These are phyloP conservation scores for Ilex aquifolium DNA, from an alignment of 257 asterid genomes.

Conservation along the genomic window DNA sequence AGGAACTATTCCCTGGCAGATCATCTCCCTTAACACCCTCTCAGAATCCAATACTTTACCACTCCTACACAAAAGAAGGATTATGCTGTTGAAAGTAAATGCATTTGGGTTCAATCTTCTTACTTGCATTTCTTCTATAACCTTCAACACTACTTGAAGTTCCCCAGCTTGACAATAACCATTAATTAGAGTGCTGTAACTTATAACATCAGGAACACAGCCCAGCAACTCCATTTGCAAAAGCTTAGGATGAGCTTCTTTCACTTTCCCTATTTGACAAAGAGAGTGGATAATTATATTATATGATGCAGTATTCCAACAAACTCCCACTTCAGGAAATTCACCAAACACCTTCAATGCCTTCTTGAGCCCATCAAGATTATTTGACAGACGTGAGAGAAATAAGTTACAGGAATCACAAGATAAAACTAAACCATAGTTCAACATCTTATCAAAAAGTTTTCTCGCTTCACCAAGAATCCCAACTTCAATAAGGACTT, in stretches of 20 bases:
- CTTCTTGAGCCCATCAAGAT: conserved; percentile 36
- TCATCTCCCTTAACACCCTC: conserved; percentile 71
- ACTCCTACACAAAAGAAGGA: conserved; percentile 54
- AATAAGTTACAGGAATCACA: conserved; percentile 69
- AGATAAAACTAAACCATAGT: conserved; percentile 65
- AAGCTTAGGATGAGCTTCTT: conserved; percentile 75
- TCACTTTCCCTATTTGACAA: conserved; percentile 50
- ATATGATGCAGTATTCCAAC: conserved; percentile 69
- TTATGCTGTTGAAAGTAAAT: conserved; percentile 67
- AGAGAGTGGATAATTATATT: conserved; percentile 70
- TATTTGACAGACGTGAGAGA: conserved; percentile 55
- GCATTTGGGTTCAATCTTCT: conserved; percentile 72
- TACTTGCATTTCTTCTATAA: conserved; percentile 50
- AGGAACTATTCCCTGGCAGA: conserved; percentile 51
- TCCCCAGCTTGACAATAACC: conserved; percentile 69
- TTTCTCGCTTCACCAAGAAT: conserved; percentile 55
- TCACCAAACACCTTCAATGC: conserved; percentile 51
- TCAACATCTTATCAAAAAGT: conserved; percentile 60
- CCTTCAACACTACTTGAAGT: conserved; percentile 42
- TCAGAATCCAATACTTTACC: conserved; percentile 67
- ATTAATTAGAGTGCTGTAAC: conserved; percentile 74
- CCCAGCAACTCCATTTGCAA: conserved; percentile 69
- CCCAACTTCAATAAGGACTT: conserved; percentile 57
- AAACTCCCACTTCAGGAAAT: conserved; percentile 60
- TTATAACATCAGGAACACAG: conserved; percentile 68